A percentile compares a stretch with the other conserved stretches of the same genome.
These are phyloP conservation scores for Citrullus amarus DNA, from an alignment of 306 rosid genomes.

Conservation along the genomic window DNA sequence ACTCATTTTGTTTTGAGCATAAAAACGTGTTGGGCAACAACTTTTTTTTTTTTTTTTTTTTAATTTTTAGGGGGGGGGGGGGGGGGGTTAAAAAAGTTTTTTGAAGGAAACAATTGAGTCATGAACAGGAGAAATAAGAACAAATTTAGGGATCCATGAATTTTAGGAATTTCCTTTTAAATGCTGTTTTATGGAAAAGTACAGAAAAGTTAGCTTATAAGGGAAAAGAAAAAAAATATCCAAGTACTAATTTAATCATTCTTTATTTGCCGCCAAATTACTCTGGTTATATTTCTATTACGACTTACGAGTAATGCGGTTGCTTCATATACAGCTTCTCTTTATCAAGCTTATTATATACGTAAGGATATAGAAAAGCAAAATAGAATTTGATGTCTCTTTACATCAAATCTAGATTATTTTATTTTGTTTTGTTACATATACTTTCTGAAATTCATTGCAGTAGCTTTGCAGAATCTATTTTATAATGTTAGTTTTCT, in stretches of 20 bases:
- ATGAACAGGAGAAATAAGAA: not conserved
- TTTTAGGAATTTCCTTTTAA: not conserved
- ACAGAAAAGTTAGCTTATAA: not conserved
- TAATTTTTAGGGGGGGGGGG: not conserved
- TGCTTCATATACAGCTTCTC: not conserved
- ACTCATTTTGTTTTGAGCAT: not conserved
- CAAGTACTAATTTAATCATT: not conserved
- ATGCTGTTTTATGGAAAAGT: not conserved
- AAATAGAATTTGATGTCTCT: conserved; percentile 4
- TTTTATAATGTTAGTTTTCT: not conserved
- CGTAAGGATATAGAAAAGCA: not conserved
- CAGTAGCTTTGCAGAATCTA: not conserved
- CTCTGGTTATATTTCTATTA: not conserved
- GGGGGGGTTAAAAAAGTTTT: not conserved
- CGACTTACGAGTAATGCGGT: not conserved
- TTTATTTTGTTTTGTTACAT: not conserved
- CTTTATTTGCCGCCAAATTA: not conserved
- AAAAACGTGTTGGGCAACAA: not conserved
- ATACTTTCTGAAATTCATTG: not conserved
- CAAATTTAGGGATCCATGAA: not conserved
- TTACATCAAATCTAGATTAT: not conserved
- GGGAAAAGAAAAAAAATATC: not conserved
- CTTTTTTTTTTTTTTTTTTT: no score
- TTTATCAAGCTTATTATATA: not conserved
- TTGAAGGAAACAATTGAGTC: not conserved